Conservation (phyloP, 768 basidiomycete genomes). For the Termitomyces sp. region DNA sequence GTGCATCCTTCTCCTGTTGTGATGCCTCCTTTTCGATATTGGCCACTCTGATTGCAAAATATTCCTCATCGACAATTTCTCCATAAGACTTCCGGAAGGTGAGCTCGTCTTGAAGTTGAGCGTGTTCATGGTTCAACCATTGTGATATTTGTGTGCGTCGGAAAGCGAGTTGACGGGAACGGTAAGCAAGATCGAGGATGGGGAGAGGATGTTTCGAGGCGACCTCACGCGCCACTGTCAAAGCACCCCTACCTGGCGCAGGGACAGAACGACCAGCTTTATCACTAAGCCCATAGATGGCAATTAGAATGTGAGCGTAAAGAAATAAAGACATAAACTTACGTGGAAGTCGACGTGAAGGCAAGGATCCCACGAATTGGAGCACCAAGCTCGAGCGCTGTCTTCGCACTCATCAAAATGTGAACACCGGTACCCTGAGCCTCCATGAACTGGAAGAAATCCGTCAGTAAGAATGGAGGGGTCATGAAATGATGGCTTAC, state of each 20-base stretch:
- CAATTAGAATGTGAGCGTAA: not conserved
- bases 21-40: conserved; percentile 88
- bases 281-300: conserved; percentile 49
- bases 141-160: conserved; percentile 91
- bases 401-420: conserved; percentile 95
- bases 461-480: conserved; percentile 4
- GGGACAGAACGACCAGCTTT: conserved; percentile 98
- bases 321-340: conserved; percentile 20
- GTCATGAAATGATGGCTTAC: conserved; percentile 37
- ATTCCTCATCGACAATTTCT: conserved; percentile 54
- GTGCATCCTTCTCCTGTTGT: conserved; percentile 88
- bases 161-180: conserved; percentile 92
- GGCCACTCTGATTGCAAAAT: conserved; percentile 69
- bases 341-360: conserved; percentile 96
- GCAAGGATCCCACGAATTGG: conserved; percentile 92
- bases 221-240: conserved; percentile 84
- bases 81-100: conserved; percentile 51
- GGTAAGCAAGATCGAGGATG: conserved; percentile 81
- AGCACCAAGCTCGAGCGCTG: conserved; percentile 89
- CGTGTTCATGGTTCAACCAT: conserved; percentile 89
- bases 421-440: conserved; percentile 95
- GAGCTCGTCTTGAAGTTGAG: conserved; percentile 77
- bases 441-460: conserved; percentile 79
- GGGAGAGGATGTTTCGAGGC: conserved; percentile 73
- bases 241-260: conserved; percentile 91